Conservation (phyloP, 2,329 filamentous ascomycete species). For the Fusarium sp. region DNA sequence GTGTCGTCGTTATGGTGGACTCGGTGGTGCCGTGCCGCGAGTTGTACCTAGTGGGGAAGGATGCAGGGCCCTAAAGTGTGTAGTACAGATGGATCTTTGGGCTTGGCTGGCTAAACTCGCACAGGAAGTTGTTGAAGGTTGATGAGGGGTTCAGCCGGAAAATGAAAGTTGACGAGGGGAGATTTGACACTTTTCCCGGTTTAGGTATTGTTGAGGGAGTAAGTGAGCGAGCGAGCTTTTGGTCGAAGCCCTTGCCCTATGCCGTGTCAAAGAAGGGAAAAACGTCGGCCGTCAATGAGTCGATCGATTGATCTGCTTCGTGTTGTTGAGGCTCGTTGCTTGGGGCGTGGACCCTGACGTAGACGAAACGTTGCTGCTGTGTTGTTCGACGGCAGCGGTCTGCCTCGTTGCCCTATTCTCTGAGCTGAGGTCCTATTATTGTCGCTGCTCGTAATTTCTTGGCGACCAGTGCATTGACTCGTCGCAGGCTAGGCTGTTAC, state of each 20-base stretch:
- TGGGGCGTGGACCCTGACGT: conserved; percentile 10
- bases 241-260: conserved; percentile 42
- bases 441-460: conserved; percentile 37
- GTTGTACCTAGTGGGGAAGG: conserved; percentile 29
- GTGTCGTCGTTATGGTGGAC: conserved; percentile 24
- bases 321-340: background rate
- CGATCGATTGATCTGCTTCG: conserved; percentile 9
- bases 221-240: conserved; percentile 15
- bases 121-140: conserved; percentile 34
- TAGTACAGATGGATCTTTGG: conserved; percentile 5
- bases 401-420: conserved; percentile 31
- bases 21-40: conserved; percentile 42
- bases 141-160: conserved; percentile 25
- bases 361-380: conserved; percentile 17
- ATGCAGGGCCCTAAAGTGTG: conserved; percentile 42
- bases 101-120: conserved; percentile 27
- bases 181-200: conserved; percentile 36
- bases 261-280: conserved; percentile 5
- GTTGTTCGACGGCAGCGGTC: conserved; percentile 26
- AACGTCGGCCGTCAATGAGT: conserved; percentile 21
- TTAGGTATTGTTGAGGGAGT: conserved; percentile 27
- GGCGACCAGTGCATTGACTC: conserved; percentile 24
- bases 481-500: background rate
- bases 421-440: conserved; percentile 32
- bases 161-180: conserved; percentile 30